A percentile compares a stretch with the other conserved stretches of the same genome.
phyloP scores from a whole-genome alignment of 495 filamentous ascomycete genomes.

The Symbiotaphrina buchneri region DNA sequence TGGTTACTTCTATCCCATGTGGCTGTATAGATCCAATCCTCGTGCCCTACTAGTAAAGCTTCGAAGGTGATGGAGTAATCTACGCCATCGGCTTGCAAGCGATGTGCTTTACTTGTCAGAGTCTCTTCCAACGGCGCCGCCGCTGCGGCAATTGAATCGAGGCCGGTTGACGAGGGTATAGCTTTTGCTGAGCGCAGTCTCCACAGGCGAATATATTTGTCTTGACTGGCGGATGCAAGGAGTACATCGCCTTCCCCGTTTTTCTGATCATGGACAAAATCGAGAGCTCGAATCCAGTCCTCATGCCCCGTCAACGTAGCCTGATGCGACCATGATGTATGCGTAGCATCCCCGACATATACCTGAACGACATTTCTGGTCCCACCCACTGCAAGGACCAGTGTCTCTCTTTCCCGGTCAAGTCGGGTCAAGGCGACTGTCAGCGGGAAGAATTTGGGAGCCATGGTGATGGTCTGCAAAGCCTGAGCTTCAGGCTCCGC shows the following conservation, averaged over 20 bases:
- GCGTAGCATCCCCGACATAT: constrained; percentile 29
- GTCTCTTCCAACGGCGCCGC: constrained; percentile 34
- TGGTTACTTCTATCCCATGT: constrained; percentile 36
- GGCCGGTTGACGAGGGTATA: constrained; percentile 21
- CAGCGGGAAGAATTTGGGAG: constrained; percentile 62
- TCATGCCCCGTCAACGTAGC: constrained; percentile 79
- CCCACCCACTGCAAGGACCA: constrained; percentile 61
- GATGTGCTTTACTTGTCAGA: constrained; percentile 75
- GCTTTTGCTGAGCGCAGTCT: constrained; percentile 48
- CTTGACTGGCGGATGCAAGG: constrained; percentile 85
- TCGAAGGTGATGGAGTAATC: constrained; percentile 78
- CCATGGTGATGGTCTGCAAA: constrained; percentile 48
- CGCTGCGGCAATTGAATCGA: constrained; percentile 20
- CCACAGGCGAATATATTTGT: constrained; percentile 95
- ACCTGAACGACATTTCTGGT: constrained; percentile 61
- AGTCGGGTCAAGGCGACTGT: constrained; percentile 41
- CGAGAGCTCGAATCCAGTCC: constrained; percentile 76
- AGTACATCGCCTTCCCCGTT: constrained; percentile 40
- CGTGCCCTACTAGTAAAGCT: constrained; percentile 82
- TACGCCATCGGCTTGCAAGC: constrained; percentile 28
- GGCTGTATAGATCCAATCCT: constrained; percentile 91
- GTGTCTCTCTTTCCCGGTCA: constrained; percentile 18
- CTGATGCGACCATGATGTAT: constrained; percentile 37
- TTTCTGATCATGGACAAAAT: constrained; percentile 44
- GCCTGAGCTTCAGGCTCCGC: constrained; percentile 17